A percentile compares a stretch with the other conserved stretches of the same genome.
These are phyloP conservation scores for Sordaria brevicollis DNA, from an alignment of 495 filamentous ascomycete genomes.

Conservation along the genomic window DNA sequence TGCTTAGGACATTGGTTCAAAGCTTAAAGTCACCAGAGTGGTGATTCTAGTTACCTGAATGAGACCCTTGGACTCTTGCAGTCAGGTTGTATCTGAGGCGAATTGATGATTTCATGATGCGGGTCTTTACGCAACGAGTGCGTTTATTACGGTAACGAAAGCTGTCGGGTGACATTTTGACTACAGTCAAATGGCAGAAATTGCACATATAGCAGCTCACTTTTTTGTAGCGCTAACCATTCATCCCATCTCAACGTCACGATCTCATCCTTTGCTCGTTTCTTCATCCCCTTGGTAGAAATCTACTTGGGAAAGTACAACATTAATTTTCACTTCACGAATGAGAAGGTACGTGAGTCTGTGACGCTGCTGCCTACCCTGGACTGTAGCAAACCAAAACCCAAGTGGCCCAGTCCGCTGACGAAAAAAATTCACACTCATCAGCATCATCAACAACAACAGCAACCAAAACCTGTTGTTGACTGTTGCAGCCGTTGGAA, in stretches of 20 bases:
- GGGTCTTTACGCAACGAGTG: not conserved
- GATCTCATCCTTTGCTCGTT: no score
- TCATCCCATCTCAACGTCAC: not conserved
- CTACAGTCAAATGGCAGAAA: no score
- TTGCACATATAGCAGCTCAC: not conserved
- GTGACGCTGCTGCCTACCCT: not conserved
- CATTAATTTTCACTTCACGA: not conserved
- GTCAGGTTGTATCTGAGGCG: not conserved
- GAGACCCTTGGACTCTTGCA: no score
- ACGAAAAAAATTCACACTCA: not conserved
- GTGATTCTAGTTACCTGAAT: not conserved
- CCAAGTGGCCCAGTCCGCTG: not conserved
- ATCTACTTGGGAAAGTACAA: no score
- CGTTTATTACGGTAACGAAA: not conserved
- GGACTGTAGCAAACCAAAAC: not conserved
- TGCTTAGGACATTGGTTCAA: no score
- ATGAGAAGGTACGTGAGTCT: not conserved
- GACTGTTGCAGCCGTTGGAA: not conserved
- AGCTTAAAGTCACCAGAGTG: not conserved
- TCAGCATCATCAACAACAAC: not conserved
- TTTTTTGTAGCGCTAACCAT: not conserved
- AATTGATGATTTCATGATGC: not conserved
- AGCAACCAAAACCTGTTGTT: not conserved
- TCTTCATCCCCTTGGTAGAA: not conserved
- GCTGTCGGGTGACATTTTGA: not conserved